phyloP scores from a whole-genome alignment of 208 protist genomes.

The Leishmania mexicana region DNA sequence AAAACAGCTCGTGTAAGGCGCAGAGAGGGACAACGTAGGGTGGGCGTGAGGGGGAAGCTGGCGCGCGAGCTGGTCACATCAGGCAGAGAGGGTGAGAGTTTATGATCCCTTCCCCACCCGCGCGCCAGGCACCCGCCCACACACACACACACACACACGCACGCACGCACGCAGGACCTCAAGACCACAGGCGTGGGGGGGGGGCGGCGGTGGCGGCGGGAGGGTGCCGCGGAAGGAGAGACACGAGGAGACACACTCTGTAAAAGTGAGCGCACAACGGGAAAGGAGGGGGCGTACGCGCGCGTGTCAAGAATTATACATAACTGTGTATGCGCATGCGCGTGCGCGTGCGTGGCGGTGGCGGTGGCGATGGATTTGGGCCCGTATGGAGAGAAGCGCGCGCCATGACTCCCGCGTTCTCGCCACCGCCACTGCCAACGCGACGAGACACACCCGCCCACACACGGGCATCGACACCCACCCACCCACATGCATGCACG shows the following conservation, averaged over 20 bases:
- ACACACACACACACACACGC: neutral
- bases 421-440: neutral
- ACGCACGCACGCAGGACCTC: neutral
- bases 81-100: neutral
- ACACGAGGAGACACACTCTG: too few species aligned
- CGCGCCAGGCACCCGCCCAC: neutral
- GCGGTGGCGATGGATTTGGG: neutral
- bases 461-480: neutral
- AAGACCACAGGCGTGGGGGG: neutral
- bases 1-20: slow-evolving; percentile 7
- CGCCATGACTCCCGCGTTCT: neutral
- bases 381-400: neutral
- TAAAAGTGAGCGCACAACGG: too few species aligned
- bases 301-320: neutral
- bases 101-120: neutral
- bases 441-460: neutral
- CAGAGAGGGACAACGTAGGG: slow-evolving; percentile 9
- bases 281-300: neutral
- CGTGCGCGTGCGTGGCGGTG: neutral
- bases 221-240: too few species aligned
- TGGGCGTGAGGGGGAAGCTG: neutral
- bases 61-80: slow-evolving; percentile 1
- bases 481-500: neutral
- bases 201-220: neutral
- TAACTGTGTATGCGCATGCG: neutral